phyloP scores from a whole-genome alignment of 2,329 filamentous ascomycete species.

The Penicillium olsonii region DNA sequence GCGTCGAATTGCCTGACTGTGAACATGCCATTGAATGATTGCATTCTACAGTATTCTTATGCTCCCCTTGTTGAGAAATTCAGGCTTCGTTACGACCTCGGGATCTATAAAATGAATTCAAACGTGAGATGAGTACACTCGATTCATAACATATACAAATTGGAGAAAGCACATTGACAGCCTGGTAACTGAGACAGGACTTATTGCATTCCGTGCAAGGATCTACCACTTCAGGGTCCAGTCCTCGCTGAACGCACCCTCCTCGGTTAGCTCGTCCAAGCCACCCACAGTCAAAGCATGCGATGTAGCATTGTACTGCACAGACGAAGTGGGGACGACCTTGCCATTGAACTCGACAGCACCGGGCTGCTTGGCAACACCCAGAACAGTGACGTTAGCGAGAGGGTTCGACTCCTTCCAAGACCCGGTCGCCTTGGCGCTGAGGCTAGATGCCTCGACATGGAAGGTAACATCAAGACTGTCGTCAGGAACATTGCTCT shows the following conservation, averaged over 20 bases:
- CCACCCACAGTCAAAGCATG: conserved; percentile 54
- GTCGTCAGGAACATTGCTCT: conserved; percentile 59
- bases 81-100: too few species aligned
- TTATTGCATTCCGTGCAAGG: background rate
- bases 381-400: conserved; percentile 64
- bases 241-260: conserved; percentile 59
- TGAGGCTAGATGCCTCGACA: conserved; percentile 43
- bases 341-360: conserved; percentile 56
- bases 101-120: too few species aligned
- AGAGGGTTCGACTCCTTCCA: conserved; percentile 61
- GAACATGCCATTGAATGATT: too few species aligned
- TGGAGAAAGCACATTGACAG: background rate
- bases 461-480: conserved; percentile 55
- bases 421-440: conserved; percentile 51
- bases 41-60: too few species aligned
- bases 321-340: conserved; percentile 43
- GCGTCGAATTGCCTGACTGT: background rate
- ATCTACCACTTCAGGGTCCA: conserved; percentile 60
- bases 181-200: background rate
- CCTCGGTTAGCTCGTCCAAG: conserved; percentile 50
- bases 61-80: too few species aligned
- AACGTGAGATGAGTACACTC: background rate
- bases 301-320: conserved; percentile 52
- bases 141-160: background rate
- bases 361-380: conserved; percentile 47